These are phyloP conservation scores for Fusarium citri DNA, from an alignment of 2,329 filamentous ascomycete genomes.

Conservation along the genomic window DNA sequence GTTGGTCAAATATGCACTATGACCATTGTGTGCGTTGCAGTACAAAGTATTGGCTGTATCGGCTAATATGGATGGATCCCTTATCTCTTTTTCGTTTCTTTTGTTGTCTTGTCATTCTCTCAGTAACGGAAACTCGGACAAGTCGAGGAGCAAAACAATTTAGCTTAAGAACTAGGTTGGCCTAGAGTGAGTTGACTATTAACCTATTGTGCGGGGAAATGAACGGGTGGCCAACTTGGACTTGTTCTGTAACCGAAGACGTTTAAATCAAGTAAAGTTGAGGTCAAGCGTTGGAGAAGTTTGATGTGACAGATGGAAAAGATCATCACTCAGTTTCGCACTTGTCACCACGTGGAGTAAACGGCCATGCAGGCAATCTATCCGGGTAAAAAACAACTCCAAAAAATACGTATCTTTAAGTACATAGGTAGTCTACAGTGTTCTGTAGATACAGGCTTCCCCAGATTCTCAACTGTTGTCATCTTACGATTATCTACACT, in stretches of 20 bases:
- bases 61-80: conserved; percentile 9
- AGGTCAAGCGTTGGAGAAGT: not conserved
- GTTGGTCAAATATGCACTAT: conserved; percentile 21
- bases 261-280: not conserved
- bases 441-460: conserved; percentile 25
- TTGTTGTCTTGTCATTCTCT: not conserved
- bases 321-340: not conserved
- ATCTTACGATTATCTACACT: conserved; percentile 10
- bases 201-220: not conserved
- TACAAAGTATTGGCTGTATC: conserved; percentile 8
- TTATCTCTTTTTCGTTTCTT: not conserved
- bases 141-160: not conserved
- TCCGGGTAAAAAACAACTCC: conserved; percentile 6
- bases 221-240: not conserved
- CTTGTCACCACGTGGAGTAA: not conserved
- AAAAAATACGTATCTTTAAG: not conserved
- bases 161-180: not conserved
- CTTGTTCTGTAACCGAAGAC: not conserved
- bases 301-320: not conserved
- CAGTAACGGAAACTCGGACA: not conserved
- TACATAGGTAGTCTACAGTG: too few relatives aligned
- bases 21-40: not conserved
- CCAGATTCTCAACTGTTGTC: conserved; percentile 22
- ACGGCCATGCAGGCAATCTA: not conserved
- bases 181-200: not conserved